Base-by-base conservation (phyloP, 73 alveolate species). In the Blepharisma japonicum region DNA sequence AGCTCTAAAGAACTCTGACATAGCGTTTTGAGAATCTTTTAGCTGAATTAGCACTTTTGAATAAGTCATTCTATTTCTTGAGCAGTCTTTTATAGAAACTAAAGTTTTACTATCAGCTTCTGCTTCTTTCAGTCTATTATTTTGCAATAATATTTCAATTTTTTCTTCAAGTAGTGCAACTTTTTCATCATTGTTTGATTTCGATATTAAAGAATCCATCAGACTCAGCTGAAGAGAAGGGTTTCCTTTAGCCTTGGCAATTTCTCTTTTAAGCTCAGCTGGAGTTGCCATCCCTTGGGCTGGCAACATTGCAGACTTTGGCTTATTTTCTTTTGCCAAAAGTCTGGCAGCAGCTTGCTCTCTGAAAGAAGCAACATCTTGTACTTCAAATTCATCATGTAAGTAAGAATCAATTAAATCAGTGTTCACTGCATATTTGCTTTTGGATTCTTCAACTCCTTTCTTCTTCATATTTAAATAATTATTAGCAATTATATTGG, bases 211-310 rank as follows among this genome's bases (percentile, higher is more conserved):
- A 61, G 74, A 14, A 8, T 61, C 74, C 14, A 61, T 8, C n/a
- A 61, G 14, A 61, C 74, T 61, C 74, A 61, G 23, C 23, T 61
- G 74, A 20, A 61, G 47, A 61, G 47, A n/a, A 14, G n/a, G 39
- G 47, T 61, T 61, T n/a, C 74, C 74, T n/a, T 25, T n/a, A 1
- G 74, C 74, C 23, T 61, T 61, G 49, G 11, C 47, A 11, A 61
- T n/a, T 25, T 61, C 74, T 61, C 47, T 14, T 25, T 61, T 61
- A 9, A 61, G 74, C 47, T 61, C 74, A 8, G 39, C 50, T 11
- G 23, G n/a, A 25, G 74, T 14, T 14, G 74, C 74, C 74, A 61
- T 61, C 0, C 47, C 39, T 25, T 61, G 74, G 48, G 14, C 23
- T 2, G 74, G 74, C 47, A 61, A 5, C 74, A 61, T 61, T 9